Evolutionary conservation across 345 rosid species (phyloP).

Genomic region (Corchorus olitorius): DNA sequence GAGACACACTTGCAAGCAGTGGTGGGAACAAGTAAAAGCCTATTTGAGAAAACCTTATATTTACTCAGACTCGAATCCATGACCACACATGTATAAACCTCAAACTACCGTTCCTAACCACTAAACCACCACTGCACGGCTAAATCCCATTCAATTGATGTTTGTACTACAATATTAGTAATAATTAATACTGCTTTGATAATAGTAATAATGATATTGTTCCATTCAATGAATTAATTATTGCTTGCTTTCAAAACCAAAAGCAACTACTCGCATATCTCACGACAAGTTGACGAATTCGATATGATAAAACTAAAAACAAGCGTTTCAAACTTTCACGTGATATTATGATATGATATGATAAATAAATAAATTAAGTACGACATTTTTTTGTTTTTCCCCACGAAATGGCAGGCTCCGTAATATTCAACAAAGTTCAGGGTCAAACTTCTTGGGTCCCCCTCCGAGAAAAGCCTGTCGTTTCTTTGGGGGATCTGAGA

Average conservation of each 20-base stretch:
- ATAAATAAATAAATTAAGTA: not conserved
- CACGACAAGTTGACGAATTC: not conserved
- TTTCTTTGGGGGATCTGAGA: slow-evolving; percentile 40
- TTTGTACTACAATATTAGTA: too few species aligned
- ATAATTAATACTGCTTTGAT: too few species aligned
- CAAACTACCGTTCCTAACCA: too few species aligned
- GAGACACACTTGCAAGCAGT: too few species aligned
- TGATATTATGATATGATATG: not conserved
- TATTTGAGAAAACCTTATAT: too few species aligned
- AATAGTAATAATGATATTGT: not conserved
- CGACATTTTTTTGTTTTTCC: not conserved
- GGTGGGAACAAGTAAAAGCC: too few species aligned
- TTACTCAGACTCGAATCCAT: too few species aligned
- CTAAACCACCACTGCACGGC: too few species aligned
- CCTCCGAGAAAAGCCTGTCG: slow-evolving; percentile 43
- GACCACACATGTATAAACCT: too few species aligned
- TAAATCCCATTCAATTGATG: not conserved
- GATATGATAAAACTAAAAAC: not conserved
- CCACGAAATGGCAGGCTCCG: slow-evolving; percentile 39
- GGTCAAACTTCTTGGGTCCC: slow-evolving; percentile 26
- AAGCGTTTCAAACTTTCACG: slow-evolving; percentile 2
- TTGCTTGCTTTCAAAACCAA: slow-evolving; percentile 17
- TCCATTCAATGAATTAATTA: slow-evolving; percentile 6
- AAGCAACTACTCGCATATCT: not conserved
- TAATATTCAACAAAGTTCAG: slow-evolving; percentile 34